phyloP scores from a whole-genome alignment of 78 protist genomes.

The Dictyostelium capitatum region DNA sequence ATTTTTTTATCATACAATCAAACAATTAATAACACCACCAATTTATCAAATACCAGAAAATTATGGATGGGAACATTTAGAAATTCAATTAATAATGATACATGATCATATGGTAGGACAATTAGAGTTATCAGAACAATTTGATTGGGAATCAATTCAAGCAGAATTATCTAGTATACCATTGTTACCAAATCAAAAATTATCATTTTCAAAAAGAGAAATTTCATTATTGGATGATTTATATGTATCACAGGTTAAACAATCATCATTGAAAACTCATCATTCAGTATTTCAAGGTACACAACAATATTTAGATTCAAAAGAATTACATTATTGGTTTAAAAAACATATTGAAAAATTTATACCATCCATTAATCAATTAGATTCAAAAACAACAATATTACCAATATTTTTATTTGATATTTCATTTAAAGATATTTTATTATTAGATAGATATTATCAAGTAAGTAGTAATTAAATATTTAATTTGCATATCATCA shows the following conservation, averaged over 20 bases:
- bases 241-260: slow-evolving; percentile 56
- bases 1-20: slow-evolving; percentile 39
- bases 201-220: slow-evolving; percentile 36
- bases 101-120: slow-evolving; percentile 66
- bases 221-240: slow-evolving; percentile 37
- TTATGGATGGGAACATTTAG: slow-evolving; percentile 37
- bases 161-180: neutral
- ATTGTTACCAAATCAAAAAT: neutral
- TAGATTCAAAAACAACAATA: neutral
- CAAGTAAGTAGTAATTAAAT: too few relatives aligned
- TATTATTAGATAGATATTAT: slow-evolving; percentile 45
- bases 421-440: slow-evolving; percentile 38
- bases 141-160: slow-evolving; percentile 63
- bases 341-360: slow-evolving; percentile 14
- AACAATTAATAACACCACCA: slow-evolving; percentile 48
- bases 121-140: slow-evolving; percentile 40
- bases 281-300: slow-evolving; percentile 72
- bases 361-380: slow-evolving; percentile 16
- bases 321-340: slow-evolving; percentile 64
- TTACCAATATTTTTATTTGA: slow-evolving; percentile 67
- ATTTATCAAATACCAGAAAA: neutral
- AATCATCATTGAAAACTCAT: slow-evolving; percentile 20
- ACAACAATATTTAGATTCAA: slow-evolving; percentile 56
- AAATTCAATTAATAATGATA: slow-evolving; percentile 64
- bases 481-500: too few relatives aligned